A percentile compares a stretch with the other conserved stretches of the same genome.
Evolutionary conservation across 176 grass and related monocot genomes (phyloP).

Genomic region (Hsuehochloa calcarea): DNA sequence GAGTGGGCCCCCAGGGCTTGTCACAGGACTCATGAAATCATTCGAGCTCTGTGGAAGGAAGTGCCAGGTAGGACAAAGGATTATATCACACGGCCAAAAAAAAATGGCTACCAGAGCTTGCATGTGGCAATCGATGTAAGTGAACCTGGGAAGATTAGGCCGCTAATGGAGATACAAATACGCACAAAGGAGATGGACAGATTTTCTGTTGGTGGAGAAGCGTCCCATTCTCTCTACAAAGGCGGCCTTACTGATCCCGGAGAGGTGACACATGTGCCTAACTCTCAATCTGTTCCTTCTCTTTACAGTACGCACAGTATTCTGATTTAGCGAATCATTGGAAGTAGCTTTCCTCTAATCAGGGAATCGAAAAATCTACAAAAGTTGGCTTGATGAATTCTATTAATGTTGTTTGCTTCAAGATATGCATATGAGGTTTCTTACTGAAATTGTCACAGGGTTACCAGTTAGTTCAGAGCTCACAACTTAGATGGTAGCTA

Average conservation of each 20-base stretch:
- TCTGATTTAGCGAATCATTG: background rate
- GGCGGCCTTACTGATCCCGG: conserved; percentile 79
- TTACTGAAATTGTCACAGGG: background rate
- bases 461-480: background rate
- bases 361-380: background rate
- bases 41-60: conserved; percentile 69
- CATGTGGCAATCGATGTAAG: conserved; percentile 85
- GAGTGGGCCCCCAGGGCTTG: conserved; percentile 60
- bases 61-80: conserved; percentile 75
- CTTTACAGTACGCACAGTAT: background rate
- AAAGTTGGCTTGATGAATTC: background rate
- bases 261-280: conserved; percentile 51
- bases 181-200: conserved; percentile 74
- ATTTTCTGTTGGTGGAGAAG: conserved; percentile 76
- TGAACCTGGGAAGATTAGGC: conserved; percentile 54
- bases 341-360: background rate
- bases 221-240: conserved; percentile 94
- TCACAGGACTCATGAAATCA: conserved; percentile 58
- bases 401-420: background rate
- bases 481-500: background rate
- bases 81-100: conserved; percentile 74
- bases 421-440: background rate
- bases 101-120: conserved; percentile 89
- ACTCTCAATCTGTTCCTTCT: background rate
- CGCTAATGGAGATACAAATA: conserved; percentile 96